Evolutionary conservation across 306 rosid genomes (phyloP).

Genomic region (Sicyos baderoa): DNA sequence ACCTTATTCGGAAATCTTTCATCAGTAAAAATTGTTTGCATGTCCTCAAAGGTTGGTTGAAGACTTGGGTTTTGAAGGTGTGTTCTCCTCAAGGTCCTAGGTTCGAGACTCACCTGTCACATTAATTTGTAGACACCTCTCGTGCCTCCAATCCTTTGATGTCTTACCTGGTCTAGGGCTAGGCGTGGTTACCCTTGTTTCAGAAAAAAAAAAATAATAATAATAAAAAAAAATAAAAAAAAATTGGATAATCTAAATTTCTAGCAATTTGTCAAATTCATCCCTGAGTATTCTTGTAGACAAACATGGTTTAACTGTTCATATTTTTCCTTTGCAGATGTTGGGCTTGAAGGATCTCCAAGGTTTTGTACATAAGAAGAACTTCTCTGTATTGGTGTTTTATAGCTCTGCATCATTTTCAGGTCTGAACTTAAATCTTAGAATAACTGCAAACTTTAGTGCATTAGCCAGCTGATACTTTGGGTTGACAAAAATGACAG

Average conservation of each 20-base stretch:
- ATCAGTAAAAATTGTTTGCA: no score
- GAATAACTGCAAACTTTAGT: neutral
- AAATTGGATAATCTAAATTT: neutral
- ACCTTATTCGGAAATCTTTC: no score
- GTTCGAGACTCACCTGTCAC: no score
- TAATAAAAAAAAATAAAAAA: no score
- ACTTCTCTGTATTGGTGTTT: constrained; percentile 9
- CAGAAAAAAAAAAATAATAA: no score
- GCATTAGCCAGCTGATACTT: constrained; percentile 3
- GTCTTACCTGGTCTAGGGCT: no score
- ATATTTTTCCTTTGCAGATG: constrained; percentile 19
- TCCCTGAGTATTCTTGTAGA: neutral
- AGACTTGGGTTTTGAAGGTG: no score
- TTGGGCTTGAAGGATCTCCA: constrained; percentile 13
- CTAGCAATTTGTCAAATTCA: neutral
- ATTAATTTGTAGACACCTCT: no score
- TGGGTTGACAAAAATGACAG: constrained; percentile 37
- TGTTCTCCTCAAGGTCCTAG: no score
- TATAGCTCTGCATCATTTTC: constrained; percentile 20
- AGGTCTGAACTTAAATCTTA: constrained; percentile 19
- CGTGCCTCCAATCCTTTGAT: no score
- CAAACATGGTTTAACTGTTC: neutral
- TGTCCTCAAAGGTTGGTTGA: no score
- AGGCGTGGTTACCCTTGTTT: no score
- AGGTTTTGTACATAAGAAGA: neutral